Evolutionary conservation across 73 alveolate species (phyloP).

Genomic region (Paramecium sonneborni): DNA sequence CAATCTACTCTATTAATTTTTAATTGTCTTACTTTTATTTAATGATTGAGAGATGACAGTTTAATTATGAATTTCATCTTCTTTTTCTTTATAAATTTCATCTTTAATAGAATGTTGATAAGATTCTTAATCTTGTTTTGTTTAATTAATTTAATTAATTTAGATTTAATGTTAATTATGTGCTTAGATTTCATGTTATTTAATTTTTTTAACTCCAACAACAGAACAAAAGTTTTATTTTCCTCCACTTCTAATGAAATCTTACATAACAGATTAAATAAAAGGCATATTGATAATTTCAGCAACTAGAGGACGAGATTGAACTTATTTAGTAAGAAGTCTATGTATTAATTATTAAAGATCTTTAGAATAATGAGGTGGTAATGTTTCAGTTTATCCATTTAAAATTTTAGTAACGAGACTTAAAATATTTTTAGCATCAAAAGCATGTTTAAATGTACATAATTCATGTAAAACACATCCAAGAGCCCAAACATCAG

Average conservation of each 20-base stretch:
- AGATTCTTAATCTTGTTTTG: background rate
- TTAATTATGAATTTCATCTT: background rate
- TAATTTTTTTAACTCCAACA: conserved; percentile 35
- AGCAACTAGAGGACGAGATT: conserved; percentile 27
- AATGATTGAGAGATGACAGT: background rate
- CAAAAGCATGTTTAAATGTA: conserved; percentile 93
- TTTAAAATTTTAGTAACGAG: conserved; percentile 86
- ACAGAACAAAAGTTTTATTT: background rate
- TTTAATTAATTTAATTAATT: background rate
- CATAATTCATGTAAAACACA: conserved; percentile 97
- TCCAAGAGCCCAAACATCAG: conserved; percentile 99
- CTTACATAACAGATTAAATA: conserved; percentile 18
- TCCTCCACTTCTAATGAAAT: conserved; percentile 40
- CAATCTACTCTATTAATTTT: background rate
- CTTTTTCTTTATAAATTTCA: background rate
- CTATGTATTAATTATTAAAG: conserved; percentile 29
- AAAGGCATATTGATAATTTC: conserved; percentile 35
- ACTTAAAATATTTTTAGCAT: conserved; percentile 93
- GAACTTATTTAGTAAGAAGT: conserved; percentile 4
- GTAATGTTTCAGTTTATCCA: conserved; percentile 88
- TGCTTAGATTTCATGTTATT: background rate
- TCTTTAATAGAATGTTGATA: conserved; percentile 16
- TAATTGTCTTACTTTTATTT: background rate
- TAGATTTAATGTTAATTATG: background rate
- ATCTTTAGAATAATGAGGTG: conserved; percentile 77